Conservation (phyloP, 139 green algal species). For the Chlorella sp. region DNA sequence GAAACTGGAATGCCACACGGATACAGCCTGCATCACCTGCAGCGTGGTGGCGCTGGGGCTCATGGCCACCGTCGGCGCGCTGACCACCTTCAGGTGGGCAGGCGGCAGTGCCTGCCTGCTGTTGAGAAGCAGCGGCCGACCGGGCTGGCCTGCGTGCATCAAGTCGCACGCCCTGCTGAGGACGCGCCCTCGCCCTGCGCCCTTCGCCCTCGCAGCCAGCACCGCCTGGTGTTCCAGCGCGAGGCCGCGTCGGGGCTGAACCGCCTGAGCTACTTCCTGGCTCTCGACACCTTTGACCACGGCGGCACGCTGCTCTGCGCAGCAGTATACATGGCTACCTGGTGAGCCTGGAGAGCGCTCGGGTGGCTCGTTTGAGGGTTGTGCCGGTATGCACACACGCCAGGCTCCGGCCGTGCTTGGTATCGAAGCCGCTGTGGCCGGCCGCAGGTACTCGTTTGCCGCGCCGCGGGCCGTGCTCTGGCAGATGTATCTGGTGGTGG, state of each 20-base stretch:
- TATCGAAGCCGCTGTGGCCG: too few species aligned
- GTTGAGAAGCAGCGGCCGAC: neutral
- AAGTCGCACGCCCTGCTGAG: neutral
- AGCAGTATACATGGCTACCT: slow-evolving; percentile 54
- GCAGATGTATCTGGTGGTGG: slow-evolving; percentile 62
- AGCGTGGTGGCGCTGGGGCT: slow-evolving; percentile 56
- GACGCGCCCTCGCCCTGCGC: neutral
- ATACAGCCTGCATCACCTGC: slow-evolving; percentile 37
- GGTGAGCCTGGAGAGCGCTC: too few species aligned
- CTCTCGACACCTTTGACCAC: slow-evolving; percentile 50
- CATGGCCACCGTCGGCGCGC: slow-evolving; percentile 46
- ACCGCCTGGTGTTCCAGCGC: too few species aligned
- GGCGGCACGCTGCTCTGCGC: slow-evolving; percentile 38
- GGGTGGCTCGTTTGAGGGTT: too few species aligned
- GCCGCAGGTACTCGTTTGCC: slow-evolving; percentile 42
- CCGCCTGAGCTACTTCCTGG: slow-evolving; percentile 49
- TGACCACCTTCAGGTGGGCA: slow-evolving; percentile 54
- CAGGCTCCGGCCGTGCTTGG: too few species aligned
- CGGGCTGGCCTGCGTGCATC: neutral
- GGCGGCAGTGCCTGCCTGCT: neutral
- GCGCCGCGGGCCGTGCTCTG: slow-evolving; percentile 46
- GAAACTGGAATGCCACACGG: neutral
- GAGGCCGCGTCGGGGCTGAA: slow-evolving; percentile 27
- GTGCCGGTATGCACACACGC: too few species aligned
- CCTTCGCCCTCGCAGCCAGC: neutral